phyloP scores from a whole-genome alignment of 106 monocot genomes.

The Acorus gramineus region DNA sequence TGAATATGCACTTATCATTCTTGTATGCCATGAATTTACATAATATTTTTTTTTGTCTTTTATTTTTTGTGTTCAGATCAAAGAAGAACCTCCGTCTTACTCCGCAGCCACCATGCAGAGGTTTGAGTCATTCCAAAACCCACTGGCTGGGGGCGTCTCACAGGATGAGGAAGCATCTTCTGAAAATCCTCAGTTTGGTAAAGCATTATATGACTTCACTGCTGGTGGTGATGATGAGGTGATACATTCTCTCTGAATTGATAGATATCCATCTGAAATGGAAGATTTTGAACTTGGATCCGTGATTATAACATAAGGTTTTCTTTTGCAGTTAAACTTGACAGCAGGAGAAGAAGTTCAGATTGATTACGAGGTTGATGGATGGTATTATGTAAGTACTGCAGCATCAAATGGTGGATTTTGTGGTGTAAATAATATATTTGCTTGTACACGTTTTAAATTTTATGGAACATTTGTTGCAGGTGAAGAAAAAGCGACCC shows the following conservation, averaged over 20 bases:
- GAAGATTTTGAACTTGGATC: no score
- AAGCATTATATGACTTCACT: conserved; percentile 92
- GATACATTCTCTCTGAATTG: not conserved
- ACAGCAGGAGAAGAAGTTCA: conserved; percentile 88
- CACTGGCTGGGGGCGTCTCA: conserved; percentile 50
- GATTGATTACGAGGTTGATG: conserved; percentile 96
- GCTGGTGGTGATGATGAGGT: conserved; percentile 99
- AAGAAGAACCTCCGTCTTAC: conserved; percentile 85
- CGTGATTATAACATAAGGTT: no score
- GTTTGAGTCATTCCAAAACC: conserved; percentile 86
- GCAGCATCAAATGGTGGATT: no score
- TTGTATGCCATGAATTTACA: not conserved
- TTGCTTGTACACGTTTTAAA: no score
- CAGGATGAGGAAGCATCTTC: conserved; percentile 40
- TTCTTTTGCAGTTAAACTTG: conserved; percentile 62
- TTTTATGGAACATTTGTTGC: not conserved
- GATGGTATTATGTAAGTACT: conserved; percentile 95
- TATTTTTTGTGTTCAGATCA: conserved; percentile 34
- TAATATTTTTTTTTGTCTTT: not conserved
- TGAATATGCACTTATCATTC: no score
- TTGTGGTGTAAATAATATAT: no score
- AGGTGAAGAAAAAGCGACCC: conserved; percentile 93
- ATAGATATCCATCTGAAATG: no score
- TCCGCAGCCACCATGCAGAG: conserved; percentile 50
- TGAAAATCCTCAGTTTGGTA: conserved; percentile 65